These are phyloP conservation scores for Candida germanica DNA, from an alignment of 805 yeast genomes.

Conservation along the genomic window DNA sequence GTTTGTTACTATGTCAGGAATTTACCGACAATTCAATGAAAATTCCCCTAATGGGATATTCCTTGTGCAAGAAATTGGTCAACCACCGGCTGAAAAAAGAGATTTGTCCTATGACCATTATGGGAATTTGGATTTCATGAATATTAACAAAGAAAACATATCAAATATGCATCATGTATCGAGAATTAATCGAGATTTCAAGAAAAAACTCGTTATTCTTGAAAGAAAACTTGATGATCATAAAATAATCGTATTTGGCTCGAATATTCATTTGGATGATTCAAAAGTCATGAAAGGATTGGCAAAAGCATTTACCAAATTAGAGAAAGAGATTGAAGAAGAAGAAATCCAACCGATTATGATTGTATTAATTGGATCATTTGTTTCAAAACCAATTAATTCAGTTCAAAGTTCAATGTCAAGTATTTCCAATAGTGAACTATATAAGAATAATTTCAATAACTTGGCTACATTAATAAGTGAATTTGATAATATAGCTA, in stretches of 20 bases:
- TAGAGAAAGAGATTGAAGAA: slow-evolving; percentile 34
- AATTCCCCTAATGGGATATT: slow-evolving; percentile 45
- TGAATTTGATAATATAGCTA: slow-evolving; percentile 52
- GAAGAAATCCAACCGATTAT: slow-evolving; percentile 57
- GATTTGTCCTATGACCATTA: slow-evolving; percentile 62
- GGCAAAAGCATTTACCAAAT: slow-evolving; percentile 52
- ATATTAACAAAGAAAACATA: slow-evolving; percentile 31
- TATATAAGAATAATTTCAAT: slow-evolving; percentile 70
- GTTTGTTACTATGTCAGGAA: slow-evolving; percentile 80
- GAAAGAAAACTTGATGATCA: slow-evolving; percentile 59
- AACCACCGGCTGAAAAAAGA: slow-evolving; percentile 85
- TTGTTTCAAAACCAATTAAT: slow-evolving; percentile 62
- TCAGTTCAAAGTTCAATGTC: slow-evolving; percentile 50
- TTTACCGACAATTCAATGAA: slow-evolving; percentile 65
- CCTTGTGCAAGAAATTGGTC: slow-evolving; percentile 72
- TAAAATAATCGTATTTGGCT: slow-evolving; percentile 68
- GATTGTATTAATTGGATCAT: slow-evolving; percentile 81
- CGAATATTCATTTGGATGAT: slow-evolving; percentile 67
- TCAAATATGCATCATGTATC: slow-evolving; percentile 36
- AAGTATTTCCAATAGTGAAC: slow-evolving; percentile 48
- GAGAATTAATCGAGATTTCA: slow-evolving; percentile 61
- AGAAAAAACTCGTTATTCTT: slow-evolving; percentile 48
- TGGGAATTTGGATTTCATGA: slow-evolving; percentile 74
- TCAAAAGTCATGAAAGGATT: slow-evolving; percentile 58
- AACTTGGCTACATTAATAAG: slow-evolving; percentile 64